These are phyloP conservation scores for Clavariopsis aquatica DNA, from an alignment of 495 filamentous ascomycete genomes.

Conservation along the genomic window DNA sequence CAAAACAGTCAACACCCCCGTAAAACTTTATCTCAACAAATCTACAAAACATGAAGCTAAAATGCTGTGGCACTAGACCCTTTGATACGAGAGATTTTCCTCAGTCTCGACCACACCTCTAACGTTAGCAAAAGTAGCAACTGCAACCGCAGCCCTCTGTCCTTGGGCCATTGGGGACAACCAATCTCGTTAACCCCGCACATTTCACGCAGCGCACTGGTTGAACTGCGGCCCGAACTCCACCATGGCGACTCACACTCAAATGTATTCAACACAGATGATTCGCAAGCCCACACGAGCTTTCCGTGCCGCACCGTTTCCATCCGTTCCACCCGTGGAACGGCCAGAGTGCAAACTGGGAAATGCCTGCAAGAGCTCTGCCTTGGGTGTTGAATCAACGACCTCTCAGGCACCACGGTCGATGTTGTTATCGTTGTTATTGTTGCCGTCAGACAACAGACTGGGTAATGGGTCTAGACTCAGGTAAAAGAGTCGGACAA, in stretches of 20 bases:
- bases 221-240: conserved; percentile 2
- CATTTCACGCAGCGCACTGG: conserved; percentile 1
- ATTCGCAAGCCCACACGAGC: conserved; percentile 28
- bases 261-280: conserved; percentile 10
- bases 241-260: neutral
- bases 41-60: neutral
- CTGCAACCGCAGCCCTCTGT: neutral
- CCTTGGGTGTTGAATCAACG: neutral
- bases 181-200: neutral
- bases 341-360: neutral
- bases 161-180: neutral
- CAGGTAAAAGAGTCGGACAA: neutral
- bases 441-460: too few species aligned
- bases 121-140: neutral
- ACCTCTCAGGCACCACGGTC: neutral
- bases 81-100: neutral
- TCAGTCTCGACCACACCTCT: conserved; percentile 1
- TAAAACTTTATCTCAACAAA: neutral
- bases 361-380: conserved; percentile 1
- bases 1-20: conserved; percentile 1
- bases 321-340: conserved; percentile 21
- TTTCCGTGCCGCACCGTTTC: conserved; percentile 29
- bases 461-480: neutral
- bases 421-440: too few species aligned
- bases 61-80: neutral